These are phyloP conservation scores for Coemansia sp. DNA, from an alignment of 192 early-diverging fungal genomes.

Conservation along the genomic window DNA sequence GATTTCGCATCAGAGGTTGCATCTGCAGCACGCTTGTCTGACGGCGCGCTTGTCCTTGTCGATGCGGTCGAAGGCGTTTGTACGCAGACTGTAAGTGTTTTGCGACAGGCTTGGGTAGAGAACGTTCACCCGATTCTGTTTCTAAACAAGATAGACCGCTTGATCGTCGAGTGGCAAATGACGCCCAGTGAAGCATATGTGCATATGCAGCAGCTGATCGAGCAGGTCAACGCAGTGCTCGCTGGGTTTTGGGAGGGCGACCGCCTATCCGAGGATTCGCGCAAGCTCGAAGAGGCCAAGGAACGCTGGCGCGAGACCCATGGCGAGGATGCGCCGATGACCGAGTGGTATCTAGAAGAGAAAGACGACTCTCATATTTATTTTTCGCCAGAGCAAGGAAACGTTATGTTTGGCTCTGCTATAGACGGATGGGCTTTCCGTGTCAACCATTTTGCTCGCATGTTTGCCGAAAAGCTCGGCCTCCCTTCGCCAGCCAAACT, in stretches of 20 bases:
- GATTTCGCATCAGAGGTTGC: conserved; percentile 99
- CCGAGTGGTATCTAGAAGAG: conserved; percentile 84
- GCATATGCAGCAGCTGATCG: conserved; percentile 92
- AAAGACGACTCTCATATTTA: conserved; percentile 94
- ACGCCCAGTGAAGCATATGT: conserved; percentile 89
- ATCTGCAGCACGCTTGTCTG: conserved; percentile 95
- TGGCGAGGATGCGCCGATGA: conserved; percentile 56
- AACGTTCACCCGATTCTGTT: conserved; percentile 91
- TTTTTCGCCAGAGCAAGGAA: conserved; percentile 93
- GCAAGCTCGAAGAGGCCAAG: conserved; percentile 69
- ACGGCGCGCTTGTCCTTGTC: conserved; percentile 93
- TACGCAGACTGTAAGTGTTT: conserved; percentile 97
- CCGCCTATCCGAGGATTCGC: conserved; percentile 73
- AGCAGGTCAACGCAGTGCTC: conserved; percentile 96
- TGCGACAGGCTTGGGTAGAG: conserved; percentile 93
- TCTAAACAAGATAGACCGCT: conserved; percentile 96
- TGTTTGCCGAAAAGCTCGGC: conserved; percentile 86
- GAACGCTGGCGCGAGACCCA: conserved; percentile 55
- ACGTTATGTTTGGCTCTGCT: conserved; percentile 95
- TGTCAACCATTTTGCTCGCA: conserved; percentile 85
- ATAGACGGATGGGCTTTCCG: conserved; percentile 99
- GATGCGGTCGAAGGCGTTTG: conserved; percentile 99
- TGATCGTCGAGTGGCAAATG: conserved; percentile 92
- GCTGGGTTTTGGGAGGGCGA: conserved; percentile 94
- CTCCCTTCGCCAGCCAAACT: conserved; percentile 55